Percentiles rank a stretch among this genome's conserved stretches.
Evolutionary conservation across 805 yeast genomes (phyloP).

Genomic region (Kodamaea kaohsiungensis): DNA sequence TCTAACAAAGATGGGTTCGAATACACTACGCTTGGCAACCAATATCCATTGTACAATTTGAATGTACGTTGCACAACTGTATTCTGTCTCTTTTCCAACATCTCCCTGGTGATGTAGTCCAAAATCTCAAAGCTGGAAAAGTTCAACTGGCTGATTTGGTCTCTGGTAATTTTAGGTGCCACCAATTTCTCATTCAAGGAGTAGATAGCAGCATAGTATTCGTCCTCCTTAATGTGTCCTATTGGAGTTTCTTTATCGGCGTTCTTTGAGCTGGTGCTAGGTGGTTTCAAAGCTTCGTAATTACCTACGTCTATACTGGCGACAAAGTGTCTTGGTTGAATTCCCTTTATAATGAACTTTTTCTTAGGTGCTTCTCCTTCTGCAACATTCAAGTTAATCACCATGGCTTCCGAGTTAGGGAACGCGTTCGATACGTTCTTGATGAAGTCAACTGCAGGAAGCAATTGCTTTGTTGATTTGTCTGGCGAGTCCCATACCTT

Average conservation of each 20-base stretch:
- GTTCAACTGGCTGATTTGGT: slow-evolving; percentile 17
- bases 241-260: slow-evolving; percentile 23
- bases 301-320: slow-evolving; percentile 48
- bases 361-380: slow-evolving; percentile 50
- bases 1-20: slow-evolving; percentile 43
- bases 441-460: slow-evolving; percentile 96
- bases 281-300: slow-evolving; percentile 41
- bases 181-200: slow-evolving; percentile 24
- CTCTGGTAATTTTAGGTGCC: slow-evolving; percentile 12
- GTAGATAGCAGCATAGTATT: slow-evolving; percentile 30
- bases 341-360: slow-evolving; percentile 90
- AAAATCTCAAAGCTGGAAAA: slow-evolving; percentile 34
- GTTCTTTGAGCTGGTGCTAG: slow-evolving; percentile 11
- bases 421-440: slow-evolving; percentile 91
- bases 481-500: slow-evolving; percentile 48
- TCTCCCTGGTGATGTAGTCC: slow-evolving; percentile 28
- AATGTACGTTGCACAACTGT: slow-evolving; percentile 29
- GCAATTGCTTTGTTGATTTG: slow-evolving; percentile 41
- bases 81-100: slow-evolving; percentile 25
- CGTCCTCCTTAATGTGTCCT: slow-evolving; percentile 38
- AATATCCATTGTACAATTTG: slow-evolving; percentile 37
- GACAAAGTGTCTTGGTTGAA: slow-evolving; percentile 75
- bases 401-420: slow-evolving; percentile 90
- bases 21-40: slow-evolving; percentile 43
- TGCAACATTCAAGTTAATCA: slow-evolving; percentile 58